Conservation (phyloP, 208 protist species). For the Eutreptiella sp. region DNA sequence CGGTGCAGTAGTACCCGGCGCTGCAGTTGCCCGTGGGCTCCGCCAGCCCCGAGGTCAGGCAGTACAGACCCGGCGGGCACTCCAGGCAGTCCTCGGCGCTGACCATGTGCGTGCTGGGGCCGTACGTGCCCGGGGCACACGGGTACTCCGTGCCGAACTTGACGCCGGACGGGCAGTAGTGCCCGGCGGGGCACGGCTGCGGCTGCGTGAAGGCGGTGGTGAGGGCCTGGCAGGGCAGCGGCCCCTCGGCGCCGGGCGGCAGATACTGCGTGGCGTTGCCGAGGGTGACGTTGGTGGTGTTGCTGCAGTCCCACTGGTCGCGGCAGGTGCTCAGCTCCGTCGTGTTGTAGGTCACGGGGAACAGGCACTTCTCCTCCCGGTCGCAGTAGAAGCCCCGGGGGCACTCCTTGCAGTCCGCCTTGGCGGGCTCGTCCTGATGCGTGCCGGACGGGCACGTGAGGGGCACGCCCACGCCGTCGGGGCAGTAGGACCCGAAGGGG, state of each 20-base stretch:
- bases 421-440: not conserved
- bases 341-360: too few relatives aligned
- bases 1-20: conserved; percentile 33
- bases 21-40: conserved; percentile 19
- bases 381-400: conserved; percentile 27
- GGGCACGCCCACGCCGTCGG: not conserved
- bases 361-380: too few relatives aligned
- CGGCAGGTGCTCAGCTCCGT: too few relatives aligned
- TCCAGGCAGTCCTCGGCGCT: conserved; percentile 17
- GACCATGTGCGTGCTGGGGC: conserved; percentile 4
- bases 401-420: conserved; percentile 24
- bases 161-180: conserved; percentile 34
- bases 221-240: conserved; percentile 31
- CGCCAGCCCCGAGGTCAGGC: not conserved
- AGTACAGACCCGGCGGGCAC: conserved; percentile 25
- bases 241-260: not conserved
- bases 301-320: too few relatives aligned
- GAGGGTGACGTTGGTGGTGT: not conserved
- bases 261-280: conserved; percentile 37
- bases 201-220: conserved; percentile 19
- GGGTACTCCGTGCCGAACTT: conserved; percentile 13
- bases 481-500: conserved; percentile 24
- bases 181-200: conserved; percentile 13
- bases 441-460: too few relatives aligned
- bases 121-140: conserved; percentile 28